Evolutionary conservation across 148 eudicot genomes (phyloP).

Genomic region (Diospyros lotus): DNA sequence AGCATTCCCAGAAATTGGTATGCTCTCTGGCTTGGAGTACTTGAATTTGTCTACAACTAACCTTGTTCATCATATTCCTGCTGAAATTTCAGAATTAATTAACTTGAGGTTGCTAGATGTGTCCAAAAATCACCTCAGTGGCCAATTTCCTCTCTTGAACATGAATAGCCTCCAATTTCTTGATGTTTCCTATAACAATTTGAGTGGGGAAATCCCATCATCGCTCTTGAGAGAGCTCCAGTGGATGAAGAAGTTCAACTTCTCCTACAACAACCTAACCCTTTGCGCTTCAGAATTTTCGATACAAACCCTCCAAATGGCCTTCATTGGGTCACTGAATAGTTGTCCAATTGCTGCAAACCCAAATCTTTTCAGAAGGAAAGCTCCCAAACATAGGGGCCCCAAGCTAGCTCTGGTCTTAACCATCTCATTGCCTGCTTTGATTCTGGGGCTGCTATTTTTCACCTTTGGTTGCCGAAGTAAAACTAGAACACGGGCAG

Average conservation of each 20-base stretch:
- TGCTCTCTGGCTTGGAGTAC: slow-evolving; percentile 39
- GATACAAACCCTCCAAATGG: slow-evolving; percentile 27
- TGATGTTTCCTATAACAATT: slow-evolving; percentile 56
- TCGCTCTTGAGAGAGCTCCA: slow-evolving; percentile 30
- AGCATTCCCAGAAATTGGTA: slow-evolving; percentile 29
- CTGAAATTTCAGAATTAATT: slow-evolving; percentile 27
- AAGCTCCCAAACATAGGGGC: slow-evolving; percentile 32
- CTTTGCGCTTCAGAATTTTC: slow-evolving; percentile 37
- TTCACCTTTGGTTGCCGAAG: slow-evolving; percentile 48
- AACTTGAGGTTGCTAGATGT: slow-evolving; percentile 43
- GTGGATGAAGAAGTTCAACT: slow-evolving; percentile 51
- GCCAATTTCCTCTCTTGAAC: slow-evolving; percentile 32
- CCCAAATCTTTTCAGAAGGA: slow-evolving; percentile 38
- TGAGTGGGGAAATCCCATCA: slow-evolving; percentile 46
- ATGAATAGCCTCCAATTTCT: slow-evolving; percentile 32
- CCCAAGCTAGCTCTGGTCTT: slow-evolving; percentile 48
- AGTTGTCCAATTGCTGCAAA: slow-evolving; percentile 67
- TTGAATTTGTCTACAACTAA: slow-evolving; percentile 49
- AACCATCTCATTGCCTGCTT: slow-evolving; percentile 32
- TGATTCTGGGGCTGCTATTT: slow-evolving; percentile 42
- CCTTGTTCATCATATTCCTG: slow-evolving; percentile 40
- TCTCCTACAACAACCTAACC: slow-evolving; percentile 55
- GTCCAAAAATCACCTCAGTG: slow-evolving; percentile 39
- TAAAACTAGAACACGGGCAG: slow-evolving; percentile 44
- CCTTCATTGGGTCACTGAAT: slow-evolving; percentile 46